Base-by-base conservation (phyloP, 1,284 basidiomycete species). In the Singerocomus inundabilis region DNA sequence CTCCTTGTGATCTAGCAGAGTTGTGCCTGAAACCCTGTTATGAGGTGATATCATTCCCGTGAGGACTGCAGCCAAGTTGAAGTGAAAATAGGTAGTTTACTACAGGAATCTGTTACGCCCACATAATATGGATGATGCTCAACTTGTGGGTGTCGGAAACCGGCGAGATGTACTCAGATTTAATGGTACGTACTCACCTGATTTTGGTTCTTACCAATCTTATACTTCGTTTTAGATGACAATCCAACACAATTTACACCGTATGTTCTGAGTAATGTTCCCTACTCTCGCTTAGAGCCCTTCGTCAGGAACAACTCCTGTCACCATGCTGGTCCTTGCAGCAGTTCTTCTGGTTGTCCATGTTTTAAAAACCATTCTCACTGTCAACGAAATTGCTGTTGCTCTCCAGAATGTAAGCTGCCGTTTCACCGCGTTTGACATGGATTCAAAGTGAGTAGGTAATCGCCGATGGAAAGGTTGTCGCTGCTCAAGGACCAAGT, bases 381-480 rank as follows among this genome's bases (percentile, higher is more conserved):
- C 46, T 79, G 76, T 55, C 67, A 71, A 25, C 65, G 70, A 7
- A 67, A 63, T 43, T 79, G 76, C 48, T 59, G 58, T 21, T 79
- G 76, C 49, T 50, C 64, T 30, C 37, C 29, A 5, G 56, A 60
- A 39, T 78, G 75, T 77, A 52, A 43, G 70, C 46, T 21, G 4
- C 10, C 6, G 1, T 45, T 45, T 47, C 44, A 26, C n/a, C 21
- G 6, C 26, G 30, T 30, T 34, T 3, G 3, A 33, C 5, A 28
- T 7, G 16, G 24, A 39, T 38, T 4, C 33, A 52, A 15, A 7
- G 45, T 39, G 34, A 43, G 36, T 40, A 64, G 76, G 77, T 51
- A 52, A 45, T 43, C 67, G 73, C n/a, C 60, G 73, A 44, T 68
- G 62, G 61, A 51, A 49, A 42, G 77, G 76, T 3, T 79, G 78